Conservation (phyloP, 345 rosid species). For the Hibiscus trionum region DNA sequence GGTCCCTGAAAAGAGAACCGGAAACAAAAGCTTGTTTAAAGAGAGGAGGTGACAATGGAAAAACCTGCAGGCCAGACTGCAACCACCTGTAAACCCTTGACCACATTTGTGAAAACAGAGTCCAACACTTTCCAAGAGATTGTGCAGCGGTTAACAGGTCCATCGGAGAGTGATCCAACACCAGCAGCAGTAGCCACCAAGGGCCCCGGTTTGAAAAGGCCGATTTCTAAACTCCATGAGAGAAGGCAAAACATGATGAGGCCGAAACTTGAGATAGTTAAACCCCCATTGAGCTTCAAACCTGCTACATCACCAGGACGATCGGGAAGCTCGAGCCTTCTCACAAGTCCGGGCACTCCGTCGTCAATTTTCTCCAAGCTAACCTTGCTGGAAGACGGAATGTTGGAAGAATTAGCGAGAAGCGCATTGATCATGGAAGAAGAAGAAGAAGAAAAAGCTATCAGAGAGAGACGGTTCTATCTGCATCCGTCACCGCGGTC, state of each 20-base stretch:
- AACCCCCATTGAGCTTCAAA: conserved; percentile 48
- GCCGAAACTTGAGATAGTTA: conserved; percentile 70
- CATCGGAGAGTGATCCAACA: conserved; percentile 33
- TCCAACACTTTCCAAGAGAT: conserved; percentile 58
- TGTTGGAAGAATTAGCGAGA: conserved; percentile 23
- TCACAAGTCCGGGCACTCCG: conserved; percentile 49
- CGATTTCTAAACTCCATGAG: conserved; percentile 57
- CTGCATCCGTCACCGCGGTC: conserved; percentile 68
- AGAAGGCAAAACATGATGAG: conserved; percentile 53
- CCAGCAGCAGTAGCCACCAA: conserved; percentile 24
- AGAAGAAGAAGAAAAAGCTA: conserved; percentile 75
- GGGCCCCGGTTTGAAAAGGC: conserved; percentile 31
- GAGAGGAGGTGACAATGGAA: conserved; percentile 27
- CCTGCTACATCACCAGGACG: conserved; percentile 39
- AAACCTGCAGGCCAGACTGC: conserved; percentile 31
- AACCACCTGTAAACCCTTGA: conserved; percentile 48
- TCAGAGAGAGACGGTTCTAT: conserved; percentile 64
- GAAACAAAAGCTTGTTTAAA: not conserved
- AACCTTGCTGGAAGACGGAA: conserved; percentile 35
- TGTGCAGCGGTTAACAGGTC: conserved; percentile 69
- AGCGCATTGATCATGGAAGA: conserved; percentile 40
- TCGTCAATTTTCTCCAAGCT: conserved; percentile 57
- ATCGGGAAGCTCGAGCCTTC: conserved; percentile 34
- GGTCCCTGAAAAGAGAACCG: conserved; percentile 17
- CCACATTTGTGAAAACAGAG: conserved; percentile 75